phyloP scores from a whole-genome alignment of 2,329 filamentous ascomycete genomes.

The Sclerotiophoma versabilis region DNA sequence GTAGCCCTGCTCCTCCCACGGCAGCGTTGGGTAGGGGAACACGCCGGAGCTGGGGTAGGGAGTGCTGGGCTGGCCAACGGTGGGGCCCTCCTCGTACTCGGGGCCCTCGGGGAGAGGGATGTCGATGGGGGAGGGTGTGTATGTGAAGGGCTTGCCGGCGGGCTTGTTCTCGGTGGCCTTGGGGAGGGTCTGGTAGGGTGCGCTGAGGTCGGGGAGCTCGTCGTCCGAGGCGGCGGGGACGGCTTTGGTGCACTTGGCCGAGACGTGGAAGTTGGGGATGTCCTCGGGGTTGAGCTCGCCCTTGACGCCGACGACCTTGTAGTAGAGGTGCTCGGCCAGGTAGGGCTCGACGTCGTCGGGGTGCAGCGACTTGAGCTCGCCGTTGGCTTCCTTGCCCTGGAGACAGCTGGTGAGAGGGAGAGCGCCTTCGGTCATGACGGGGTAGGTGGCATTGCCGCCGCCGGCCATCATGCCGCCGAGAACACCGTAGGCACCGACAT shows the following conservation, averaged over 20 bases:
- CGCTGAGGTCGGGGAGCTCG: slow-evolving; percentile 40
- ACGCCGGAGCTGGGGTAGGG: slow-evolving; percentile 16
- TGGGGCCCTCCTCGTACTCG: slow-evolving; percentile 20
- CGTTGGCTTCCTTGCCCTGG: slow-evolving; percentile 40
- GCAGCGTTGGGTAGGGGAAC: slow-evolving; percentile 26
- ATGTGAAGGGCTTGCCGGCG: slow-evolving; percentile 40
- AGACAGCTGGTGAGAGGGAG: slow-evolving; percentile 46
- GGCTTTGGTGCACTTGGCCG: slow-evolving; percentile 40
- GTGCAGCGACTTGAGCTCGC: slow-evolving; percentile 41
- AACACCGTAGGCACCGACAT: slow-evolving; percentile 45
- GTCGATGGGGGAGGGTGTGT: slow-evolving; percentile 32
- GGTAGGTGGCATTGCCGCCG: slow-evolving; percentile 31
- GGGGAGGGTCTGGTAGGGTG: slow-evolving; percentile 37
- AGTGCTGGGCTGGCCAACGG: neutral
- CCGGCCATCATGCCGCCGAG: slow-evolving; percentile 38
- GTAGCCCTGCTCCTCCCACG: slow-evolving; percentile 40
- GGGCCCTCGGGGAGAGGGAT: slow-evolving; percentile 23
- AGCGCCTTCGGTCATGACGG: slow-evolving; percentile 41
- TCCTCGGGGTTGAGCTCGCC: slow-evolving; percentile 39
- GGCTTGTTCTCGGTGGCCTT: slow-evolving; percentile 38
- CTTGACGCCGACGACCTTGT: slow-evolving; percentile 43
- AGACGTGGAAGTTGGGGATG: slow-evolving; percentile 45
- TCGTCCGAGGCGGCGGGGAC: slow-evolving; percentile 32
- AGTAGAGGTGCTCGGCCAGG: slow-evolving; percentile 46
- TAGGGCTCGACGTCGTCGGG: slow-evolving; percentile 44